These are phyloP conservation scores for Haplosporangium gracile DNA, from an alignment of 192 early-diverging fungal genomes.

Conservation along the genomic window DNA sequence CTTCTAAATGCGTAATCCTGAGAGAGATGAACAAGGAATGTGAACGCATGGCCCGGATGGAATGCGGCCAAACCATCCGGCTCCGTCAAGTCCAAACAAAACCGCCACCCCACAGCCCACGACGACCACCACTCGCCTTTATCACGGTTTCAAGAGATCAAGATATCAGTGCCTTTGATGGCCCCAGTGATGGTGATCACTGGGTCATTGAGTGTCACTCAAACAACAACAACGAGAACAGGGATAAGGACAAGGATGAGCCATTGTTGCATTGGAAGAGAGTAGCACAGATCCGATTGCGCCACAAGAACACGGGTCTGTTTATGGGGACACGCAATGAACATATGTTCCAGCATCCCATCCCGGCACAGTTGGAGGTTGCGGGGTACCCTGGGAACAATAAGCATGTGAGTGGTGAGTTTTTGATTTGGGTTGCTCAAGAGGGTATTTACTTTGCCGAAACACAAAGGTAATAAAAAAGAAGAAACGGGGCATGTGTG, in stretches of 20 bases:
- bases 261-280: background rate
- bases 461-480: background rate
- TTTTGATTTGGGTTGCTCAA: background rate
- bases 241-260: too few relatives aligned
- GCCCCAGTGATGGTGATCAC: too few relatives aligned
- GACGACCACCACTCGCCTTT: too few relatives aligned
- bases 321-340: background rate
- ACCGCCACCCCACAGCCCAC: too few relatives aligned
- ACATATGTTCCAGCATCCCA: background rate
- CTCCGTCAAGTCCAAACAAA: background rate
- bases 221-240: too few relatives aligned
- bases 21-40: too few relatives aligned
- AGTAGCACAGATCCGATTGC: background rate
- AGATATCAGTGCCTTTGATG: background rate
- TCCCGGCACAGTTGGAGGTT: background rate
- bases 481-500: background rate
- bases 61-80: background rate
- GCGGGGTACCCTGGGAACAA: background rate
- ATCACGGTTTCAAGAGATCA: background rate
- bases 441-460: background rate
- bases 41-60: background rate
- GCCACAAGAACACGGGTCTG: background rate
- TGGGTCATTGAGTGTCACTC: too few relatives aligned
- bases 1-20: too few relatives aligned
- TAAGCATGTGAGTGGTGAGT: background rate